Base-by-base conservation (phyloP, 2,329 filamentous ascomycete species). In the Didymella exigua region DNA sequence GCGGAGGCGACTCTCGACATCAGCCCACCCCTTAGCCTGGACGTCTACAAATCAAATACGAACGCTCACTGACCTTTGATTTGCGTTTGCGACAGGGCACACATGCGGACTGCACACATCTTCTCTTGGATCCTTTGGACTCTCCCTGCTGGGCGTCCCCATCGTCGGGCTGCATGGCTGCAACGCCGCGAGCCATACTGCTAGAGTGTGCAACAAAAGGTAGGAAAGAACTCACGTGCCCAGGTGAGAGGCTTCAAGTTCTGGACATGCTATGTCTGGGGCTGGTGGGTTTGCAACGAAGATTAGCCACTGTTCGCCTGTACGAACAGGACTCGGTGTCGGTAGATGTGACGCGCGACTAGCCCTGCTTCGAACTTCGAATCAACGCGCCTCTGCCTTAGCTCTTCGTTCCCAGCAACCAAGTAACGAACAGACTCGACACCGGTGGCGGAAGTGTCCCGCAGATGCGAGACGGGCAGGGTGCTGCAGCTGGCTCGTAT, bases 81-180 rank as follows among this genome's bases (percentile, higher is more conserved):
- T 82, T 82, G 53, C 79, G 76, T 63, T 79, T 80, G 34, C 79
- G 72, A 63, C 79, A 82, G n/a, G 78, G 78, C 34, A 79, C 77
- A 60, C 79, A 81, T 24, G 79, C 79, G 7, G 69, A 72, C 49
- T 68, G 69, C 16, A 75, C 70, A 50, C 72, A 75, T 31, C 72
- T 63, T 29, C 72, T 62, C 58, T 75, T 75, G 62, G 56, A 64
- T 3, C 61, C 52, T 57, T 71, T 74, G 38, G 62, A 40, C 42
- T 70, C 69, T 29, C 52, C 61, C 46, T 65, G 58, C 24, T 55
- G 52, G 57, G 47, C 29, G 44, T 62, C 62, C 21, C 64, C 58
- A 7, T 67, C 56, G 47, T 68, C 63, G 41, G 61, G 63, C 48
- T 54, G 62, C 33, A 60, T 58, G 52, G 61, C 48, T 50, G 60